These are phyloP conservation scores for Boletus semigastroideus DNA, from an alignment of 1,284 basidiomycete species.

Conservation along the genomic window DNA sequence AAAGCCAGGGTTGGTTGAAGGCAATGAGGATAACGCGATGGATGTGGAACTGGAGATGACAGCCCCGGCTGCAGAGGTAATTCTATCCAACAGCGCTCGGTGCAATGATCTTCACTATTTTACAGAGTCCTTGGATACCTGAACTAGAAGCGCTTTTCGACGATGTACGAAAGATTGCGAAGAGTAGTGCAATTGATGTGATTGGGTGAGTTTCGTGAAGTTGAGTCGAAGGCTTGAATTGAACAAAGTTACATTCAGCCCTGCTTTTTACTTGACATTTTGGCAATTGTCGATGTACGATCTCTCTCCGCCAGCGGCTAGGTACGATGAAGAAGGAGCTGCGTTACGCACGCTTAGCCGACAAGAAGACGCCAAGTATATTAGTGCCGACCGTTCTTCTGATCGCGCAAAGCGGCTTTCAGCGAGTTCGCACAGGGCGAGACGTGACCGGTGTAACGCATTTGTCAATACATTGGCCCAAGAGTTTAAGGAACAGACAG, in stretches of 20 bases:
- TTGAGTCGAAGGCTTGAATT: constrained; percentile 6
- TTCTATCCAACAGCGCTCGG: constrained; percentile 3
- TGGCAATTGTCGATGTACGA: constrained; percentile 94
- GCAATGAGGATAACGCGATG: constrained; percentile 54
- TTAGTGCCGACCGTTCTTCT: constrained; percentile 61
- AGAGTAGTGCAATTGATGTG: constrained; percentile 58
- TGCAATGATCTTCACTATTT: constrained; percentile 13
- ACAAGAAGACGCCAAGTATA: constrained; percentile 59
- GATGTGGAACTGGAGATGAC: constrained; percentile 39
- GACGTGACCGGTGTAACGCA: constrained; percentile 59
- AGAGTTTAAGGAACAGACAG: constrained; percentile 77
- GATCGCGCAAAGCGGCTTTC: constrained; percentile 56
- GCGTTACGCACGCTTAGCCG: constrained; percentile 58
- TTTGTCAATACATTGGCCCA: constrained; percentile 56
- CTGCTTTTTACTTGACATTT: constrained; percentile 90
- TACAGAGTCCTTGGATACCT: constrained; percentile 74
- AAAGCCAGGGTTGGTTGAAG: constrained; percentile 36
- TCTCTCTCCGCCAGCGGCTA: constrained; percentile 66
- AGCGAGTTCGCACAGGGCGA: constrained; percentile 55
- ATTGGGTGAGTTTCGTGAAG: constrained; percentile 59
- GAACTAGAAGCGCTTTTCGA: constrained; percentile 69
- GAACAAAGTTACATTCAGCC: constrained; percentile 43
- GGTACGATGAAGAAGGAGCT: constrained; percentile 69
- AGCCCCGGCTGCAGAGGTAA: constrained; percentile 23
- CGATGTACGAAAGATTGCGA: constrained; percentile 66